Evolutionary conservation across 306 rosid species (phyloP), one percentile per base, ranked within the genome.

Genomic region (Trichosanthes truncata): DNA sequence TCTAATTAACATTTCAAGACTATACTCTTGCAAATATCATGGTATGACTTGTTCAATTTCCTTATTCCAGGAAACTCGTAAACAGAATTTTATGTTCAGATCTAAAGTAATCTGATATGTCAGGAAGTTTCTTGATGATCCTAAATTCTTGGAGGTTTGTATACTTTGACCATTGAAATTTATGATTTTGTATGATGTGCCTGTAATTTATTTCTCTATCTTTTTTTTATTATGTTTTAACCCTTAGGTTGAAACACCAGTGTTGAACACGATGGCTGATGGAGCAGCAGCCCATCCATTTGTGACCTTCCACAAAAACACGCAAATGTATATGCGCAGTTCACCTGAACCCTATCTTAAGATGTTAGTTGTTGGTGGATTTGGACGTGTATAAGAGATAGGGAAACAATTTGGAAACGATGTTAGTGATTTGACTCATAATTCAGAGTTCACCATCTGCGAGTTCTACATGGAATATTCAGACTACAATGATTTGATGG

Each of bases 261-360:
- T 95, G 97, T 89, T 95, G 98, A 95, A 92, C 83, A 92, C 89
- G 97, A 92, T 92, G 86, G 89, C 98, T n/a, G 97, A 97, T 81
- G 98, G 97, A 77, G 98, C 97, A 72, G 97, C 97, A 35, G 98
- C 98, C 25, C 92, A 91, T 56, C 98, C 98, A 11, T 91, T 95
- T 86, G 92, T 88, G 23, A n/a, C n/a, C n/a, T n/a, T n/a, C n/a
- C n/a, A n/a, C n/a, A n/a, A n/a, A n/a, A n/a, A n/a, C n/a, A n/a
- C n/a, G n/a, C n/a, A n/a, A n/a, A n/a, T n/a, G n/a, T n/a, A n/a
- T n/a, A n/a, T n/a, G n/a, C n/a, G n/a, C n/a, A n/a, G n/a, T n/a
- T n/a, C n/a, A n/a, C n/a, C 99, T 1, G 99, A 95, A 82, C 96
- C 93, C 43, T 93, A 90, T 83, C 97, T 95, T 20, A 95, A 95